These are phyloP conservation scores for Sclerotinia subarctica DNA, from an alignment of 2,329 filamentous ascomycete species.

Conservation along the genomic window DNA sequence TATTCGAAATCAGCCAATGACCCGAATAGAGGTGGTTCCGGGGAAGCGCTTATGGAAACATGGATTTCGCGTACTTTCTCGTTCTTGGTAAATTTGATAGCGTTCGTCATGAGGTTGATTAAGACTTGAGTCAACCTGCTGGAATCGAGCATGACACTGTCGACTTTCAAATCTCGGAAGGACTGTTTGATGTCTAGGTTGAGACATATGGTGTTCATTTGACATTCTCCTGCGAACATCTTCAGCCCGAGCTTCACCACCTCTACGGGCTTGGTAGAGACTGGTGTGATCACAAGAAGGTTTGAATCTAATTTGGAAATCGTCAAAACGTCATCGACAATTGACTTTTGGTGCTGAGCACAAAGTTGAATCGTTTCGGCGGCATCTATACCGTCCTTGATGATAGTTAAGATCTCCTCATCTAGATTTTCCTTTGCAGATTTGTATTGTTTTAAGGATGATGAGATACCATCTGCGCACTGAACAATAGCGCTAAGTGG, in stretches of 20 bases:
- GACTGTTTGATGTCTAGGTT: constrained; percentile 61
- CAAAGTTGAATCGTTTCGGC: constrained; percentile 73
- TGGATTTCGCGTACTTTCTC: constrained; percentile 56
- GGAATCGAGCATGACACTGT: constrained; percentile 69
- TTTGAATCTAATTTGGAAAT: constrained; percentile 70
- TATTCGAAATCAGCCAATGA: constrained; percentile 23
- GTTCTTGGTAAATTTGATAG: constrained; percentile 74
- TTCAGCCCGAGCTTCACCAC: constrained; percentile 66
- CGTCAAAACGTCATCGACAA: constrained; percentile 60
- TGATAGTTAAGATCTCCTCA: constrained; percentile 42
- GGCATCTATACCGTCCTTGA: constrained; percentile 66
- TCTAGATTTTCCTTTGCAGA: constrained; percentile 34
- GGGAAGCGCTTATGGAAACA: constrained; percentile 38
- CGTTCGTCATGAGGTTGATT: constrained; percentile 77
- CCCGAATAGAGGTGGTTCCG: constrained; percentile 40
- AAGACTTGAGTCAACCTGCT: constrained; percentile 73
- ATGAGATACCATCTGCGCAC: constrained; percentile 64
- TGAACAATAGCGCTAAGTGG: constrained; percentile 61
- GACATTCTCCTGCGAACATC: constrained; percentile 75
- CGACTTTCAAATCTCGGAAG: constrained; percentile 54
- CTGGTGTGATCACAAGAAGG: constrained; percentile 65
- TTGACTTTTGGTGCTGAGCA: constrained; percentile 69
- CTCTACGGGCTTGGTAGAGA: constrained; percentile 63
- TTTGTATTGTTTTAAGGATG: constrained; percentile 43
- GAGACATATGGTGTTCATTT: constrained; percentile 65